A percentile compares a stretch with the other conserved stretches of the same genome.
Evolutionary conservation across 2,329 filamentous ascomycete genomes (phyloP).

Genomic region (Scortechinia acanthostroma): DNA sequence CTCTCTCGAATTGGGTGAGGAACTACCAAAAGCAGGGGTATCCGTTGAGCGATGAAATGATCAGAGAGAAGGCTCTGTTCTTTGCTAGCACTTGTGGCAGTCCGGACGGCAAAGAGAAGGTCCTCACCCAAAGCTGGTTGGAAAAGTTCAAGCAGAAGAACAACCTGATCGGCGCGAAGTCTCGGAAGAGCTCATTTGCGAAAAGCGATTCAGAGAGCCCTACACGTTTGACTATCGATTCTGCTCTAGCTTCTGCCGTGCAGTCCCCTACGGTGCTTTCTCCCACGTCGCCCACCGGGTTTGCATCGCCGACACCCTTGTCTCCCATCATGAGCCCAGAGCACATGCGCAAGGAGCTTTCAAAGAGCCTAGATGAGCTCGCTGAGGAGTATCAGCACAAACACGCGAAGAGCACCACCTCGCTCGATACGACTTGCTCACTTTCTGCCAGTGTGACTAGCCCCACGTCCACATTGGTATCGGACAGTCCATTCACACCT

Average conservation of each 20-base stretch:
- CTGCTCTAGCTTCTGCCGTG: slow-evolving; percentile 30
- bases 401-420: slow-evolving; percentile 24
- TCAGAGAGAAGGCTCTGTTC: slow-evolving; percentile 50
- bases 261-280: slow-evolving; percentile 46
- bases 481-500: slow-evolving; percentile 40
- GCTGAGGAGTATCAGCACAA: background rate
- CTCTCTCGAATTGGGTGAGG: slow-evolving; percentile 54
- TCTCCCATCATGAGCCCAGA: slow-evolving; percentile 42
- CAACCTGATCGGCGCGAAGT: slow-evolving; percentile 31
- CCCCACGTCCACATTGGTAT: slow-evolving; percentile 45
- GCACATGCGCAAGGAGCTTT: slow-evolving; percentile 39
- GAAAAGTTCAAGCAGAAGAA: slow-evolving; percentile 63
- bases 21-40: slow-evolving; percentile 52
- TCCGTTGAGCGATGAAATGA: slow-evolving; percentile 47
- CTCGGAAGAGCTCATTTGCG: slow-evolving; percentile 5
- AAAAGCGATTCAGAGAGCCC: slow-evolving; percentile 36
- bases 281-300: slow-evolving; percentile 42
- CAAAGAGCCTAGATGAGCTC: slow-evolving; percentile 32
- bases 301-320: slow-evolving; percentile 39
- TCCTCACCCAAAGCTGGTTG: slow-evolving; percentile 49
- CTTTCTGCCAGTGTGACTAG: slow-evolving; percentile 44
- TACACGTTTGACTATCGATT: slow-evolving; percentile 29
- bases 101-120: slow-evolving; percentile 43
- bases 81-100: slow-evolving; percentile 49
- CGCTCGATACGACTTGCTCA: slow-evolving; percentile 31